Evolutionary conservation across 495 filamentous ascomycete genomes (phyloP).

Genomic region (Trichoderma gamsii): DNA sequence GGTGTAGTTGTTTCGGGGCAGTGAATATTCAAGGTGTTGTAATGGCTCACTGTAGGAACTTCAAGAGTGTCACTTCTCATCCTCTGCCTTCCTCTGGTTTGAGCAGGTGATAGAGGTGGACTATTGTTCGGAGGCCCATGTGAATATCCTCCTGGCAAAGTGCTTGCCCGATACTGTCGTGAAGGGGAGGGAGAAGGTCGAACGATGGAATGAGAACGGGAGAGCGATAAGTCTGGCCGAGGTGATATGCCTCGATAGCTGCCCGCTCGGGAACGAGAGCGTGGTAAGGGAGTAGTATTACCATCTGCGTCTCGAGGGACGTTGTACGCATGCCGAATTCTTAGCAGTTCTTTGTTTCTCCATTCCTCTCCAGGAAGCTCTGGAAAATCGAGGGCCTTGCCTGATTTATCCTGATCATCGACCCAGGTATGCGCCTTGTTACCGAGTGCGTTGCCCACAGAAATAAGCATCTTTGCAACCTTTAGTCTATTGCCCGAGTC

Average conservation of each 20-base stretch:
- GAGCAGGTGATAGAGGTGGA: neutral
- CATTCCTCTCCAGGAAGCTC: neutral
- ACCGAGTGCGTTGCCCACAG: neutral
- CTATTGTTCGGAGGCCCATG: neutral
- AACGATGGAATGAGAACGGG: neutral
- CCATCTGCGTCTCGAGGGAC: neutral
- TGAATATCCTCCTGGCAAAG: neutral
- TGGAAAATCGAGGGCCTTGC: neutral
- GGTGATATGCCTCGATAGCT: neutral
- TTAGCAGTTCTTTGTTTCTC: neutral
- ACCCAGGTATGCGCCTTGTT: neutral
- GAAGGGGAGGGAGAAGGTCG: neutral
- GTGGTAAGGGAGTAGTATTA: neutral
- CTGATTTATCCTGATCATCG: neutral
- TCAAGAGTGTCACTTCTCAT: neutral
- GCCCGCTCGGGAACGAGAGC: neutral
- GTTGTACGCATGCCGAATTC: neutral
- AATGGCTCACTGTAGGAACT: neutral
- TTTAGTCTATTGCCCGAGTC: neutral
- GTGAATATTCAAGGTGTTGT: neutral
- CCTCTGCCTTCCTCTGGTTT: neutral
- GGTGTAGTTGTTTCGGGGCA: neutral
- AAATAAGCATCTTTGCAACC: neutral
- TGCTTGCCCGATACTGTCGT: neutral
- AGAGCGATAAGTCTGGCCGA: neutral